Base-by-base conservation (phyloP, 2,329 filamentous ascomycete genomes). In the Cercospora sp. region DNA sequence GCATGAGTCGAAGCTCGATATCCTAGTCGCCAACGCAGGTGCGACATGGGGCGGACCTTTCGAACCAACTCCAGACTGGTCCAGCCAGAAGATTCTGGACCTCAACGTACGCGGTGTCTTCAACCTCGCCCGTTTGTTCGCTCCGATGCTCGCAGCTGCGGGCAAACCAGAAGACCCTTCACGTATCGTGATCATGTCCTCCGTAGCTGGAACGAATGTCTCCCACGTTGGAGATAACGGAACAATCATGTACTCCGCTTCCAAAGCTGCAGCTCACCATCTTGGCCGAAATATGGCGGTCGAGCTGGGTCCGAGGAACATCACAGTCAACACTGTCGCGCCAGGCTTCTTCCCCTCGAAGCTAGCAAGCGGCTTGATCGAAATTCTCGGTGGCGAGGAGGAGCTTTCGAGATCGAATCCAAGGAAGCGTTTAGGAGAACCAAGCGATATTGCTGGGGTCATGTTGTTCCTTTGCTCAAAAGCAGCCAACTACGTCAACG, bases 71-170 rank as follows among this genome's bases (percentile, higher is more conserved):
- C 89, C 92, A 4, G 93, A 95, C 81, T 82, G 83, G 55, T 91
- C 89, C 16, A 94, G 95, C 79, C 87, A 88, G 74, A 95, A 94
- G 82, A 92, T 97, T 71, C 91, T 97, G 88, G 91, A 96, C 81
- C 83, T 94, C 76, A 97, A 97, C 78, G 93, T 97, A 65, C 91
- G 92, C 81, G 90, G 89, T 75, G 92, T 97, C 32, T 97, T 97
- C 82, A 74, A 74, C 30, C 62, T 74, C 12, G 73, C 70, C 43
- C 61, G 72, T 1, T 53, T 73, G 2, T 94, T 97, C 78, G 86
- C 90, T 10, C 93, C 94, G 1, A 82, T 97, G 57, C 87, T 97
- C 16, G 79, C 88, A 75, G 84, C 84, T 75, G 82, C 83, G 8
- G 91, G 87, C 1, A 85, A 84, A 0, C 70, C 84, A 16, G 83